Evolutionary conservation across 2,329 filamentous ascomycete genomes (phyloP).

Genomic region (Aspergillus chevalieri): DNA sequence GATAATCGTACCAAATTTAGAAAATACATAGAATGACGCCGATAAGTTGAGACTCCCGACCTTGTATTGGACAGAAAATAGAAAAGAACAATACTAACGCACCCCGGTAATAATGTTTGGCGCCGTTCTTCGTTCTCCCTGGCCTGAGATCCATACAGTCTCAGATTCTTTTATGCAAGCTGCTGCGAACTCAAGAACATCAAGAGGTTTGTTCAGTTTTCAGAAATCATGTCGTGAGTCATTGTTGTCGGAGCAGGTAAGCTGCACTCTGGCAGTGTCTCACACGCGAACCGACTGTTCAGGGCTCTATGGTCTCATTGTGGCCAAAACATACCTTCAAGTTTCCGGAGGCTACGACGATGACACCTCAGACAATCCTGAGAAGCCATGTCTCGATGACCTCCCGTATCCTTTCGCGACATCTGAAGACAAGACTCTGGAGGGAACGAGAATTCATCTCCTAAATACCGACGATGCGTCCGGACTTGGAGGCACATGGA

Average conservation of each 20-base stretch:
- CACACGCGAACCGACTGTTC: background rate
- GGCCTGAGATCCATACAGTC: background rate
- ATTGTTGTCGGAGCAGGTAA: background rate
- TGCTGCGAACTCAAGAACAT: background rate
- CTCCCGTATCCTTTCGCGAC: background rate
- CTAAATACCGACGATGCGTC: too few species aligned
- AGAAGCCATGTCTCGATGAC: background rate
- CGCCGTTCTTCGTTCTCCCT: background rate
- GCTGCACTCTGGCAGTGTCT: background rate
- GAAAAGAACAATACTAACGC: background rate
- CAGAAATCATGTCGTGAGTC: background rate
- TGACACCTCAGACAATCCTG: background rate
- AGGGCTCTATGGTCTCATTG: conserved; percentile 23
- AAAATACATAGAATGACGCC: background rate
- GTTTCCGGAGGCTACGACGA: conserved; percentile 10
- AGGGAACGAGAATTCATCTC: too few species aligned
- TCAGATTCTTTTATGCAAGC: background rate
- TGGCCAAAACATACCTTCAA: conserved; percentile 25
- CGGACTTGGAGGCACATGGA: too few species aligned
- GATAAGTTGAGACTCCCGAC: background rate
- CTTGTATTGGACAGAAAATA: background rate
- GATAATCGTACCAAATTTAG: too few species aligned
- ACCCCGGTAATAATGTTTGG: background rate
- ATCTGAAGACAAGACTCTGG: too few species aligned
- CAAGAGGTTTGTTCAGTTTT: background rate